Evolutionary conservation across 2,329 filamentous ascomycete genomes (phyloP).

Genomic region (Cladosporium sp.): DNA sequence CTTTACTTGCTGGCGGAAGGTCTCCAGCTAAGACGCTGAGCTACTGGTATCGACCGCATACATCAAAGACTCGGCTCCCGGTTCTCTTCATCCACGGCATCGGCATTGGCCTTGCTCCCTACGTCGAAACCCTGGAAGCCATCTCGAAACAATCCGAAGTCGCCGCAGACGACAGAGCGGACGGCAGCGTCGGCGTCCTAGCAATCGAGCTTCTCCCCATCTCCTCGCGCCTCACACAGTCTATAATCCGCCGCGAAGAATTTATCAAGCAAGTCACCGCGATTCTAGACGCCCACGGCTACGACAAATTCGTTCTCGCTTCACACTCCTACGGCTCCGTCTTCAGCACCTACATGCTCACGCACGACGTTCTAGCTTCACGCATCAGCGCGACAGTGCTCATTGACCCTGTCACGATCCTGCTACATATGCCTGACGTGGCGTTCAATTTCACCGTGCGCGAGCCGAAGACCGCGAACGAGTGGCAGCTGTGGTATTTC

Average conservation of each 20-base stretch:
- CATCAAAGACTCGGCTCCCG: slow-evolving; percentile 57
- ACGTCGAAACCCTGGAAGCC: slow-evolving; percentile 57
- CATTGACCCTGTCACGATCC: slow-evolving; percentile 65
- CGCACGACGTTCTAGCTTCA: slow-evolving; percentile 45
- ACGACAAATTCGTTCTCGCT: slow-evolving; percentile 59
- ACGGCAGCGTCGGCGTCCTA: slow-evolving; percentile 60
- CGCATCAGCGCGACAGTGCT: slow-evolving; percentile 54
- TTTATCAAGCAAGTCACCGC: slow-evolving; percentile 58
- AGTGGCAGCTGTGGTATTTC: slow-evolving; percentile 71
- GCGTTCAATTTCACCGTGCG: slow-evolving; percentile 68
- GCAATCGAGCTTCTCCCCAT: slow-evolving; percentile 66
- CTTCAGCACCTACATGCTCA: slow-evolving; percentile 62
- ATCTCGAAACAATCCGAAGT: slow-evolving; percentile 40
- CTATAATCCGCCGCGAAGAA: slow-evolving; percentile 53
- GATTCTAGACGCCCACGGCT: slow-evolving; percentile 60
- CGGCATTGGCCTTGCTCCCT: slow-evolving; percentile 66
- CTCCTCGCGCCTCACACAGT: slow-evolving; percentile 60
- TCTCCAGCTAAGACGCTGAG: slow-evolving; percentile 55
- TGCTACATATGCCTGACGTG: slow-evolving; percentile 68
- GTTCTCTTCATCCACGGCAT: slow-evolving; percentile 72
- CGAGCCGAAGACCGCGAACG: slow-evolving; percentile 56
- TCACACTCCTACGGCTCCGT: slow-evolving; percentile 65
- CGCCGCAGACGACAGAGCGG: slow-evolving; percentile 43
- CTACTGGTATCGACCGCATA: slow-evolving; percentile 69
- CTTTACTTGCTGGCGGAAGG: slow-evolving; percentile 45